Conservation (phyloP, 257 asterid genomes). For the Coffea canephora region DNA sequence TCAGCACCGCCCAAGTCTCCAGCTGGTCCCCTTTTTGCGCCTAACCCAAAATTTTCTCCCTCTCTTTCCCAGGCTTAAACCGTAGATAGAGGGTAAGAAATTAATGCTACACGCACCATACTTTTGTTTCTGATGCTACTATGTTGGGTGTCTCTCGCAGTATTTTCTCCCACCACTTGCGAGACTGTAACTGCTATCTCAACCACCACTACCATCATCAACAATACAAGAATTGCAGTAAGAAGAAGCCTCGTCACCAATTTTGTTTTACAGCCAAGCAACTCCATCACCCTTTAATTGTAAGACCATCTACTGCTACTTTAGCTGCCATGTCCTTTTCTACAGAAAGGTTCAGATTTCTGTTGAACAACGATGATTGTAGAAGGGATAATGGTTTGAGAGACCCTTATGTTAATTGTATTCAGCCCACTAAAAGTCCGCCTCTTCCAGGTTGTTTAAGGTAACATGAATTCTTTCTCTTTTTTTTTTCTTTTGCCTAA, state of each 20-base stretch:
- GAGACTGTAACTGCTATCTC: neutral
- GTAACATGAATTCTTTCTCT: slow-evolving; percentile 23
- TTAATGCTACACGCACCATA: no score
- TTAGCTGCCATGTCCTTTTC: slow-evolving; percentile 8
- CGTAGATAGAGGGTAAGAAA: no score
- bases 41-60: no score
- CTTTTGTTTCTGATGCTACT: neutral
- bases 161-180: slow-evolving; percentile 12
- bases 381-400: neutral
- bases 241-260: neutral
- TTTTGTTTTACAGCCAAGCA: neutral
- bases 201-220: neutral
- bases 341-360: slow-evolving; percentile 15
- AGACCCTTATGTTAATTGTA: slow-evolving; percentile 15
- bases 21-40: no score
- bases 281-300: neutral
- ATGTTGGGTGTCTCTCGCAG: slow-evolving; percentile 22
- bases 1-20: no score
- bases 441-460: slow-evolving; percentile 37
- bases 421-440: slow-evolving; percentile 23
- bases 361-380: neutral
- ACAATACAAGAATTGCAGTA: neutral
- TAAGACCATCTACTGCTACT: neutral
- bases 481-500: neutral
- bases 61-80: no score